Base-by-base conservation (phyloP, 2,329 filamentous ascomycete species). In the Teratosphaeria destructans region DNA sequence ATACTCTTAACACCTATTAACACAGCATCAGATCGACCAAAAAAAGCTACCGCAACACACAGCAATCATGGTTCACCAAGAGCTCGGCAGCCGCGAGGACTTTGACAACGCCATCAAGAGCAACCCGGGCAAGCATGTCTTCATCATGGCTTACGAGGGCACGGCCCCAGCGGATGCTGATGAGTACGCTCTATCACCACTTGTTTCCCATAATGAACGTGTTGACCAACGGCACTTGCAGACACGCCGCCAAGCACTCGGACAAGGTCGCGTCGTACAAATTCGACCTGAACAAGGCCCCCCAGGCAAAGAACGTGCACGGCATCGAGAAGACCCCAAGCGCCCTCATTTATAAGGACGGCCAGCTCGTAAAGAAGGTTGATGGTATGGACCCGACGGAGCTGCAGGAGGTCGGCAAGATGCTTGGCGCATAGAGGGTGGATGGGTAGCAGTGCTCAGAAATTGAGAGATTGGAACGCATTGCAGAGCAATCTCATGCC, bases 141-240 rank as follows among this genome's bases (percentile, higher is more conserved):
- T 72, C 61, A 67, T 72, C 63, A 67, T 69, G 63, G 66, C 63
- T 52, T 67, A 72, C 66, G 65, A 68, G 56, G 65, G 64, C 56
- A 58, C 62, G 3, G 57, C 68, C 35, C 63, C 63, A 3, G 47
- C 62, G 6, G 60, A 64, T 16, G 70, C 70, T n/a, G 65, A 68
- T 37, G 66, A 69, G 70, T 72, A 64, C 59, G 67, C 27, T 7
- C 11, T 37, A 14, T 16, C 34, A 16, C 37, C 37, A n/a, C 12
- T 43, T 14, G 37, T 43, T 14, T 14, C 5, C 1, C 37, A 12
- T 43, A 5, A 43, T 43, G 12, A 43, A 43, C 12, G 16, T 19
- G 6, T 49, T n/a, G n/a, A 49, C 43, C 19, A 23, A 49, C 16
- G 23, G 43, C 43, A 49, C 19, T n/a, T 23, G 49, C 39, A 72